Conservation (phyloP, 2,329 filamentous ascomycete genomes). For the Raffaelea deltoideospora region DNA sequence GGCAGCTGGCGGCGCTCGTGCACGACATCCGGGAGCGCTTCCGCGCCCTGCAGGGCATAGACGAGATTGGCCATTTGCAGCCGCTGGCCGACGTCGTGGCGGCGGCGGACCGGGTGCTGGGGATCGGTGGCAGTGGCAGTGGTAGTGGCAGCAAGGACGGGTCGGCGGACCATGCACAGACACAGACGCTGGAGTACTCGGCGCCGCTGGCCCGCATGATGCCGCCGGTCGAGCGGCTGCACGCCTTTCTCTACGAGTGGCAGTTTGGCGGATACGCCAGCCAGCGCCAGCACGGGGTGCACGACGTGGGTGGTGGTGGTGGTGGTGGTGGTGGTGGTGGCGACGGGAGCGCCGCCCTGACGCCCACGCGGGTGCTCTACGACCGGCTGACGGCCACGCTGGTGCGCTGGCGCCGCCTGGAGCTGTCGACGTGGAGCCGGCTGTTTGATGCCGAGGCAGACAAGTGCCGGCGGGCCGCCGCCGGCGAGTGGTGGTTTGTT, state of each 20-base stretch:
- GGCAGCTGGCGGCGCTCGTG: slow-evolving; percentile 55
- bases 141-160: too few relatives aligned
- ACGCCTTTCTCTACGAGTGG: slow-evolving; percentile 82
- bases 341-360: too few relatives aligned
- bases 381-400: slow-evolving; percentile 67
- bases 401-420: slow-evolving; percentile 78
- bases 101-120: slow-evolving; percentile 60
- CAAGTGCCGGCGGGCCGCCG: slow-evolving; percentile 62
- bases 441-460: slow-evolving; percentile 72
- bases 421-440: slow-evolving; percentile 82
- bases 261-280: slow-evolving; percentile 76
- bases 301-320: too few relatives aligned
- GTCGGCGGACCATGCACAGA: too few relatives aligned
- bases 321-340: too few relatives aligned
- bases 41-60: slow-evolving; percentile 48
- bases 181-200: slow-evolving; percentile 57
- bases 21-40: slow-evolving; percentile 59
- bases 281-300: slow-evolving; percentile 57
- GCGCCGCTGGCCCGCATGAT: slow-evolving; percentile 81
- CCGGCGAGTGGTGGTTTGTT: slow-evolving; percentile 92
- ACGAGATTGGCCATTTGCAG: slow-evolving; percentile 58
- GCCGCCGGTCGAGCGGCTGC: slow-evolving; percentile 74
- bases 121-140: too few relatives aligned
- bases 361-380: slow-evolving; percentile 54
- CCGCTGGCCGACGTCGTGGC: slow-evolving; percentile 62